Percentiles rank a stretch among this genome's conserved stretches.
Evolutionary conservation across 208 protist species (phyloP).

Genomic region (Acanthamoeba triangularis): DNA sequence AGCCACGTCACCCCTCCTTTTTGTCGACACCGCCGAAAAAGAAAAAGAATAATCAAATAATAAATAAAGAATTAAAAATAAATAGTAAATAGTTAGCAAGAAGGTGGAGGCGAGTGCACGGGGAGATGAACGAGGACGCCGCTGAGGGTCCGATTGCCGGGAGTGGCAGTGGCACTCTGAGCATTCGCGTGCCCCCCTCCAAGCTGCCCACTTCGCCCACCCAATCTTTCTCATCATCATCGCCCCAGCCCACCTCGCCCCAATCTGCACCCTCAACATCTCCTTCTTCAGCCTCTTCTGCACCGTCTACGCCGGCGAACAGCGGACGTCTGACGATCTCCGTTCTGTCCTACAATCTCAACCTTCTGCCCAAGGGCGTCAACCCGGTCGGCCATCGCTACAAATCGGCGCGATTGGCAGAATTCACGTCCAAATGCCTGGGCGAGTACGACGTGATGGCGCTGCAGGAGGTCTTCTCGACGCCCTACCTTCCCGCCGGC

Average conservation of each 20-base stretch:
- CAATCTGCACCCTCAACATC: background rate
- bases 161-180: too few relatives aligned
- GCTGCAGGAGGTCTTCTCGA: conserved; percentile 71
- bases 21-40: too few relatives aligned
- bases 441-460: conserved; percentile 58
- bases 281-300: background rate
- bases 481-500: conserved; percentile 14
- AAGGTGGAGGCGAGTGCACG: too few relatives aligned
- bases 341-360: conserved; percentile 61
- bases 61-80: too few relatives aligned
- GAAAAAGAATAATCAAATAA: too few relatives aligned
- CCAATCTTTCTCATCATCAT: background rate
- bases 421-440: conserved; percentile 19
- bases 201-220: background rate
- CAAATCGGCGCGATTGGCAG: conserved; percentile 30
- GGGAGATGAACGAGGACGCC: background rate
- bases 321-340: background rate
- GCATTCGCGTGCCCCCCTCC: too few relatives aligned
- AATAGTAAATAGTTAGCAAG: too few relatives aligned
- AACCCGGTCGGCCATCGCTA: conserved; percentile 71
- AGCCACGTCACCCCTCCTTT: background rate
- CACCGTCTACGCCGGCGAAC: background rate
- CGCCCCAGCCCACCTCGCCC: background rate
- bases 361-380: conserved; percentile 62
- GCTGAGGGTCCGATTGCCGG: too few relatives aligned